These are phyloP conservation scores for Saksenaea vasiformis DNA, from an alignment of 371 early-diverging fungal genomes.

Conservation along the genomic window DNA sequence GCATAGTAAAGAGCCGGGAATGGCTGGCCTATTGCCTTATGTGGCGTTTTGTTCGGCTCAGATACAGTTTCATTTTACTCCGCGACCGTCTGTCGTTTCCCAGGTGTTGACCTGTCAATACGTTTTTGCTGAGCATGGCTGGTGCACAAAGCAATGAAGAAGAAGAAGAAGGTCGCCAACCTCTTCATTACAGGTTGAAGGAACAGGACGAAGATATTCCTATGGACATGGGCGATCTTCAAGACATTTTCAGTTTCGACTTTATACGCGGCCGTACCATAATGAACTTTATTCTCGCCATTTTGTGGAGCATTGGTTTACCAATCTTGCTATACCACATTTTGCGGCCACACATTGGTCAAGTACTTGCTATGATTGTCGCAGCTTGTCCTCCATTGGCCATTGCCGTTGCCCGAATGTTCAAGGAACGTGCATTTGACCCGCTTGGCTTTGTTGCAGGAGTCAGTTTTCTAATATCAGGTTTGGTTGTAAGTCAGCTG, in stretches of 20 bases:
- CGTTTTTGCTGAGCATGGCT: background rate
- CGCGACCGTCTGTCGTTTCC: too few species aligned
- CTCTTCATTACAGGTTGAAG: constrained; percentile 5
- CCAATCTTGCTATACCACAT: constrained; percentile 37
- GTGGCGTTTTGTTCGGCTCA: too few species aligned
- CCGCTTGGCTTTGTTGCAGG: constrained; percentile 32
- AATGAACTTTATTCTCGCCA: constrained; percentile 34
- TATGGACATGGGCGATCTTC: constrained; percentile 31
- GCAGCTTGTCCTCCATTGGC: constrained; percentile 36
- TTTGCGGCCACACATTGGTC: constrained; percentile 29
- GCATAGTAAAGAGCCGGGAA: too few species aligned
- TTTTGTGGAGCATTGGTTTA: constrained; percentile 42
- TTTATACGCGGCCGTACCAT: constrained; percentile 38
- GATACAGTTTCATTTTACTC: too few species aligned
- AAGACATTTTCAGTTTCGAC: constrained; percentile 36
- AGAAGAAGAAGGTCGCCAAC: background rate
- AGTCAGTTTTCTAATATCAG: constrained; percentile 33
- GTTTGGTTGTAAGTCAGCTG: constrained; percentile 25
- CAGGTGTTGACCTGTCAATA: background rate
- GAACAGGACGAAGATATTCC: constrained; percentile 33
- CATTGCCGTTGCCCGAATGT: constrained; percentile 36
- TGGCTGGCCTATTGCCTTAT: too few species aligned
- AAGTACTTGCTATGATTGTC: constrained; percentile 42
- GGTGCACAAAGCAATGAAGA: background rate
- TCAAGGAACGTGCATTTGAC: constrained; percentile 25